A percentile compares a stretch with the other conserved stretches of the same genome.
Conservation (phyloP, 495 filamentous ascomycete genomes). For the Aspergillus sparsus region DNA sequence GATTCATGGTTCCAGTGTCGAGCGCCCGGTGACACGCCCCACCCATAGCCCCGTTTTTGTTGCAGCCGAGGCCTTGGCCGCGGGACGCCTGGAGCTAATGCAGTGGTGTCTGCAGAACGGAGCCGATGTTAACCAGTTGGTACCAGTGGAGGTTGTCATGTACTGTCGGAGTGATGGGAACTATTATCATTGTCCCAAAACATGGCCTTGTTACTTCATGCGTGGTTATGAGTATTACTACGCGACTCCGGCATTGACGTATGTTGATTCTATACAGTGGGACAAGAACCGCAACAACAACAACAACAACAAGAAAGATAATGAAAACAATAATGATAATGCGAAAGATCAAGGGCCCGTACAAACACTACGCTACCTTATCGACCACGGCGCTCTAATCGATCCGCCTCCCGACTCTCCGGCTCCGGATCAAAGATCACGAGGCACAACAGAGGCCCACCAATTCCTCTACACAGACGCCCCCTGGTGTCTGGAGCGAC, state of each 20-base stretch:
- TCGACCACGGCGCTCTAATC: background rate
- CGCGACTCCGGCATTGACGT: background rate
- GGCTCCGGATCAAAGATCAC: background rate
- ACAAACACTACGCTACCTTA: background rate
- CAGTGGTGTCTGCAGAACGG: constrained; percentile 1
- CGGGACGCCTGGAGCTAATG: background rate
- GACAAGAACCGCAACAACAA: background rate
- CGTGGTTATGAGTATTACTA: background rate
- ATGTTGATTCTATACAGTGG: background rate
- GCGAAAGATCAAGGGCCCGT: background rate
- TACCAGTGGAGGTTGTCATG: background rate
- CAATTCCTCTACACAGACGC: background rate
- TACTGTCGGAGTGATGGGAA: background rate
- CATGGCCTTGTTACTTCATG: no score
- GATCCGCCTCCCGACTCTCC: background rate
- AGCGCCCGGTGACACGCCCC: background rate
- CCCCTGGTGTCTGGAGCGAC: background rate
- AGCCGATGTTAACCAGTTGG: background rate
- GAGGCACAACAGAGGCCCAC: background rate
- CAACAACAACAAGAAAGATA: background rate
- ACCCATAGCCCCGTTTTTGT: background rate
- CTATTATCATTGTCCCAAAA: no score
- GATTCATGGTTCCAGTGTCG: background rate
- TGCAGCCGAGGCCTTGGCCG: background rate
- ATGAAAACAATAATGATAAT: background rate